Evolutionary conservation across 768 basidiomycete genomes (phyloP).

Genomic region (Amanita brunnescens): DNA sequence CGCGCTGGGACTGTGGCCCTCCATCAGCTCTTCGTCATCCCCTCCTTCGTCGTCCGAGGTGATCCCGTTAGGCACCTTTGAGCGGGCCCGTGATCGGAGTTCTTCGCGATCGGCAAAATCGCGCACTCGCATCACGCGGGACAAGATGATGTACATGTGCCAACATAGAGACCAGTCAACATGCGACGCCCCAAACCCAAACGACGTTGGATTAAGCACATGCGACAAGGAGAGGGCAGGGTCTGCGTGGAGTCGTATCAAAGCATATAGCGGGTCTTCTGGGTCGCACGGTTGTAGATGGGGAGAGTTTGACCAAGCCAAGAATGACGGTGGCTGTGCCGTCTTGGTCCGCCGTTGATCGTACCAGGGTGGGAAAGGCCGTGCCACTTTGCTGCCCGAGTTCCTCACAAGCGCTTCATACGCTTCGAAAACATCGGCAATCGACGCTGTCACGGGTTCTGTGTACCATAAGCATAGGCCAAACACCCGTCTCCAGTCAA

Average conservation of each 20-base stretch:
- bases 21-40: constrained; percentile 39
- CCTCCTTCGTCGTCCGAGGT: constrained; percentile 24
- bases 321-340: constrained; percentile 19
- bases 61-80: constrained; percentile 18
- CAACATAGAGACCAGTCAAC: constrained; percentile 82
- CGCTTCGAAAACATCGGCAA: constrained; percentile 56
- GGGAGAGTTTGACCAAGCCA: constrained; percentile 30
- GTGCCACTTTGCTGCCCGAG: constrained; percentile 31
- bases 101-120: constrained; percentile 82
- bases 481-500: constrained; percentile 94
- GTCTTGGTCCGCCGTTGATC: constrained; percentile 13
- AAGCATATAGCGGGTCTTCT: constrained; percentile 67
- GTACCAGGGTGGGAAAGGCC: constrained; percentile 61
- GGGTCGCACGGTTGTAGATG: constrained; percentile 14
- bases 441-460: constrained; percentile 57
- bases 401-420: constrained; percentile 40
- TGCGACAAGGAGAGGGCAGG: constrained; percentile 61
- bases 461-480: constrained; percentile 90
- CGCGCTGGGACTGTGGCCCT: constrained; percentile 78
- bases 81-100: constrained; percentile 19
- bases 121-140: constrained; percentile 71
- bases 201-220: constrained; percentile 65
- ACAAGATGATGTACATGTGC: constrained; percentile 87
- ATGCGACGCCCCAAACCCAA: constrained; percentile 64
- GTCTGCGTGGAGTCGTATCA: constrained; percentile 73